These are phyloP conservation scores for Cubamyces sp. DNA, from an alignment of 768 basidiomycete genomes.

Conservation along the genomic window DNA sequence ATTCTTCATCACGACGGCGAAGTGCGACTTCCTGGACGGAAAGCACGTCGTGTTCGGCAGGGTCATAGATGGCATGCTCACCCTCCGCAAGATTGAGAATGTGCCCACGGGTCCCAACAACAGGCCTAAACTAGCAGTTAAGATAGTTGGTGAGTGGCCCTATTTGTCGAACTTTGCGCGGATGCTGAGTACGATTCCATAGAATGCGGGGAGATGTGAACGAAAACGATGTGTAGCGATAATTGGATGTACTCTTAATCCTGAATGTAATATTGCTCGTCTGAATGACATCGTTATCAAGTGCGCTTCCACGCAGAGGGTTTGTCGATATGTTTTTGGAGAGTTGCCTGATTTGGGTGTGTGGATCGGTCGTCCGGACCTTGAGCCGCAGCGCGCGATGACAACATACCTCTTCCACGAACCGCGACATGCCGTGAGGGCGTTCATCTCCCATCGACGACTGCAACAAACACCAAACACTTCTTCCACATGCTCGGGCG, in stretches of 20 bases:
- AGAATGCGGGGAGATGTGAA: constrained; percentile 48
- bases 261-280: background rate
- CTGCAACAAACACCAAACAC: background rate
- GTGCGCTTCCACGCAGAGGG: too few relatives aligned
- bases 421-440: constrained; percentile 7
- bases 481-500: background rate
- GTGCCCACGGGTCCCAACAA: constrained; percentile 92
- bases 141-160: constrained; percentile 71
- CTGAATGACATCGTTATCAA: background rate
- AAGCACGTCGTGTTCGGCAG: constrained; percentile 94
- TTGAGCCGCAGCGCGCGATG: background rate
- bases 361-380: background rate
- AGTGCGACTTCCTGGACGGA: constrained; percentile 94
- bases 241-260: background rate
- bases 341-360: background rate
- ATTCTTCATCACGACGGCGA: constrained; percentile 97
- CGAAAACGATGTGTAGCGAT: background rate
- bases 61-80: constrained; percentile 93
- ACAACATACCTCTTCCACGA: constrained; percentile 5
- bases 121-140: constrained; percentile 85
- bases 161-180: background rate
- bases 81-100: constrained; percentile 94
- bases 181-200: background rate
- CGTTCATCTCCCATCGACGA: background rate
- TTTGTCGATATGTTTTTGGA: constrained; percentile 2